phyloP scores from a whole-genome alignment of 495 filamentous ascomycete genomes.

The Trichoderma erinaceum region DNA sequence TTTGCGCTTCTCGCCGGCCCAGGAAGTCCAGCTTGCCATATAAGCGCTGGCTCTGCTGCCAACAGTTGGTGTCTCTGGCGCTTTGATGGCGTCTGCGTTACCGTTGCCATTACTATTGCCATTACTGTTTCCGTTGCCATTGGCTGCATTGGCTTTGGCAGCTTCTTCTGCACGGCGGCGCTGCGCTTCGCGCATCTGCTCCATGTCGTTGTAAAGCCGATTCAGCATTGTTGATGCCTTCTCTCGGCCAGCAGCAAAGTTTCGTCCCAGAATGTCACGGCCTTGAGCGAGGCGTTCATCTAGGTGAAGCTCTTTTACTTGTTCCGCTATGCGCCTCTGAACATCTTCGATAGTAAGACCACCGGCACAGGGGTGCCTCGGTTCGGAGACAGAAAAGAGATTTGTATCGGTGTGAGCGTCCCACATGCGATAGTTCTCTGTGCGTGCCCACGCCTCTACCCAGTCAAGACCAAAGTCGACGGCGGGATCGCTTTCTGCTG shows the following conservation, averaged over 20 bases:
- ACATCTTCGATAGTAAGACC: conserved; percentile 92
- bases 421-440: conserved; percentile 86
- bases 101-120: conserved; percentile 21
- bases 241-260: conserved; percentile 74
- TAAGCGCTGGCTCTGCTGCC: conserved; percentile 77
- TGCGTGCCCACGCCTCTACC: conserved; percentile 72
- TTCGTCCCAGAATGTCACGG: conserved; percentile 69
- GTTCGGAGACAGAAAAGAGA: conserved; percentile 89
- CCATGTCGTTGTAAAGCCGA: conserved; percentile 83
- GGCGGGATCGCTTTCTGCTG: conserved; percentile 78
- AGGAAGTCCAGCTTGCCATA: conserved; percentile 87
- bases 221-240: conserved; percentile 79
- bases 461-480: conserved; percentile 73
- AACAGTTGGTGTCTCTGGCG: conserved; percentile 45
- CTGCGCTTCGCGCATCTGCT: conserved; percentile 76
- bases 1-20: conserved; percentile 86
- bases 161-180: conserved; percentile 58
- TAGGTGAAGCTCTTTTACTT: conserved; percentile 79
- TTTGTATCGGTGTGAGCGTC: conserved; percentile 66
- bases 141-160: conserved; percentile 26
- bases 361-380: conserved; percentile 89
- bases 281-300: conserved; percentile 76
- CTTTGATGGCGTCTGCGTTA: conserved; percentile 18
- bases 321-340: conserved; percentile 80
- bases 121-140: conserved; percentile 22